phyloP scores from a whole-genome alignment of 2,329 filamentous ascomycete genomes.

The Ophiostoma australiae region DNA sequence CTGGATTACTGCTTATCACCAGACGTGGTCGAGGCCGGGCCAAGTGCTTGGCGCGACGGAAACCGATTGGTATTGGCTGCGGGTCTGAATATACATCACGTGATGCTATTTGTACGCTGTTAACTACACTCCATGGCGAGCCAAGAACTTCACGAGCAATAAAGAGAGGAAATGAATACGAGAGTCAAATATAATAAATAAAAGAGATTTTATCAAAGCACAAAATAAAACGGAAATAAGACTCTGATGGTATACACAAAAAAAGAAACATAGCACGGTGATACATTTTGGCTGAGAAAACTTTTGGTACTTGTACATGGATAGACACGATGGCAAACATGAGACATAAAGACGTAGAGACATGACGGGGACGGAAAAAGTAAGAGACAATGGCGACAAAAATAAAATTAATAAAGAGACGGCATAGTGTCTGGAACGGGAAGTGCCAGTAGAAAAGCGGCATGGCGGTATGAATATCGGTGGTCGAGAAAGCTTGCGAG shows the following conservation, averaged over 20 bases:
- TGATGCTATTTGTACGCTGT: not conserved
- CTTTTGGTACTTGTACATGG: constrained; percentile 8
- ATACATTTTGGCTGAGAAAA: not conserved
- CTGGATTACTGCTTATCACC: constrained; percentile 2
- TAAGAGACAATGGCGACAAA: not conserved
- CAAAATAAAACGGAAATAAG: not conserved
- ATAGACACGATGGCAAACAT: not conserved
- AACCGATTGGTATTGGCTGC: constrained; percentile 1
- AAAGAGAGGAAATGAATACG: not conserved
- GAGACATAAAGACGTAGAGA: not conserved
- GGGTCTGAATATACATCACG: not conserved
- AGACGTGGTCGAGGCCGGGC: not conserved
- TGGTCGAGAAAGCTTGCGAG: too few species aligned
- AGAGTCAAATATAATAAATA: not conserved
- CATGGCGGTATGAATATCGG: too few species aligned
- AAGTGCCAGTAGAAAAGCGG: too few species aligned
- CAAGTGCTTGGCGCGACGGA: constrained; percentile 16
- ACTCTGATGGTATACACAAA: not conserved
- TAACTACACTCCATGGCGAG: not conserved
- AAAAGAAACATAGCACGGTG: not conserved
- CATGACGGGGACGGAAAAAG: not conserved
- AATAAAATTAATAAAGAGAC: not conserved
- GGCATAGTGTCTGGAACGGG: not conserved
- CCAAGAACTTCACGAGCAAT: not conserved
- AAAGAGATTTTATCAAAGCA: not conserved